Evolutionary conservation across 148 eudicot genomes (phyloP).

Genomic region (Cornus controversa): DNA sequence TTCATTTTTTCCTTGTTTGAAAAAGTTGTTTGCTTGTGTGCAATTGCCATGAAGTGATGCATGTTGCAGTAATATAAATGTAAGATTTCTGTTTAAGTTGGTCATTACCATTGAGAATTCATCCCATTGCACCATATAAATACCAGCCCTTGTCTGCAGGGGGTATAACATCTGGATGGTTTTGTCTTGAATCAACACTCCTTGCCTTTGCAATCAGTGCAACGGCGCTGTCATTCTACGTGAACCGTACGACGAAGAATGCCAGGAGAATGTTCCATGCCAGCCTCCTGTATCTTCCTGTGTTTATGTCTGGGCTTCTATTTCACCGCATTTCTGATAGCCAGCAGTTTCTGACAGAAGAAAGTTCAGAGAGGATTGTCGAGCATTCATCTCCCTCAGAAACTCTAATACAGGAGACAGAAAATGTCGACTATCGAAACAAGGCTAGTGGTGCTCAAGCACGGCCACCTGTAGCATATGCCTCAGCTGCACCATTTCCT

Average conservation of each 20-base stretch:
- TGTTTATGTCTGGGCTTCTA: slow-evolving; percentile 91
- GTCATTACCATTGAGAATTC: not conserved
- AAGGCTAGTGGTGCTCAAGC: slow-evolving; percentile 18
- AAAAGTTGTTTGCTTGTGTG: too few species aligned
- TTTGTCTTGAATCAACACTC: slow-evolving; percentile 79
- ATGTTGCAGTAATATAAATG: not conserved
- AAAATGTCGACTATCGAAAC: slow-evolving; percentile 10
- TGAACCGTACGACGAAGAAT: slow-evolving; percentile 61
- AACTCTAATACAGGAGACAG: slow-evolving; percentile 14
- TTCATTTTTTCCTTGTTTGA: too few species aligned
- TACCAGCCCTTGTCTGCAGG: slow-evolving; percentile 38
- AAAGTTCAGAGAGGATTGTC: slow-evolving; percentile 15
- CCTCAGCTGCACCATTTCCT: slow-evolving; percentile 94
- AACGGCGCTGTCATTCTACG: slow-evolving; percentile 68
- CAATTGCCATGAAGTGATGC: not conserved
- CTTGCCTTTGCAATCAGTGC: slow-evolving; percentile 75
- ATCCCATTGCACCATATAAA: not conserved
- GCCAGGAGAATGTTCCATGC: slow-evolving; percentile 94
- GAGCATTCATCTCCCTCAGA: slow-evolving; percentile 24
- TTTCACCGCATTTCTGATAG: slow-evolving; percentile 66
- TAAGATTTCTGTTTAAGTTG: not conserved
- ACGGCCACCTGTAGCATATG: slow-evolving; percentile 86
- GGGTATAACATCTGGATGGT: slow-evolving; percentile 97
- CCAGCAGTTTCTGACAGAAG: slow-evolving; percentile 33
- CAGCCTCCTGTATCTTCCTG: slow-evolving; percentile 94